Base-by-base conservation (phyloP, 1,139 yeast species). In the Ashbya aceris region DNA sequence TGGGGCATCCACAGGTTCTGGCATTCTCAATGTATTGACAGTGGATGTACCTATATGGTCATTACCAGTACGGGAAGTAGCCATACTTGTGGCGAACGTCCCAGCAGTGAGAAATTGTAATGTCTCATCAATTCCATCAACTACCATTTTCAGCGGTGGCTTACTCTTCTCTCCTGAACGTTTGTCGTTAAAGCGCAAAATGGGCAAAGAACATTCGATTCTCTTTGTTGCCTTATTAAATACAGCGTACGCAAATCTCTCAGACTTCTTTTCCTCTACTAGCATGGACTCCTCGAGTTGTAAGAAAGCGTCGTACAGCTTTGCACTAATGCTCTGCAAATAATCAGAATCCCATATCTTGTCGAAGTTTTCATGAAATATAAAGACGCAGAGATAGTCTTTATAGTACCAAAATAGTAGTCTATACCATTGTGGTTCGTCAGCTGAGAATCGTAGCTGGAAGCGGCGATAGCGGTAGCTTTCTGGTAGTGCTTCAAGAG, bases 321-420 rank as follows among this genome's bases (percentile, higher is more conserved):
- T 49, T 27, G 41, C 49, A 23, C 53, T 48, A 26, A 58, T 36
- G 13, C 53, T 53, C 27, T 50, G 52, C 36, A 60, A 42, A 40
- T 56, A 60, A 4, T 52, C 50, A 8, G 41, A 41, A 20, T 58
- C 59, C 53, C 56, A 54, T n/a, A 60, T 53, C 27, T 47, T 54
- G 2, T 46, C 45, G 39, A 60, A 60, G 8, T 43, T 36, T 2
- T 46, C 42, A 30, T 60, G 51, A 41, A 53, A 50, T 2, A 58
- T 49, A 9, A 59, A 45, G 1, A 55, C 47, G 1, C 49, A 50
- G 12, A 58, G 41, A 4, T 52, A 43, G 39, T 56, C 59, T 10
- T 56, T 48, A 41, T 48, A 57, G 38, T 51, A 56, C 65, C 65
- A 60, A 42, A 58, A 56, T 14, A 60, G 23, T 14, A 53, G 41